These are phyloP conservation scores for Nannizziopsis barbatae DNA, from an alignment of 2,329 filamentous ascomycete genomes.

Conservation along the genomic window DNA sequence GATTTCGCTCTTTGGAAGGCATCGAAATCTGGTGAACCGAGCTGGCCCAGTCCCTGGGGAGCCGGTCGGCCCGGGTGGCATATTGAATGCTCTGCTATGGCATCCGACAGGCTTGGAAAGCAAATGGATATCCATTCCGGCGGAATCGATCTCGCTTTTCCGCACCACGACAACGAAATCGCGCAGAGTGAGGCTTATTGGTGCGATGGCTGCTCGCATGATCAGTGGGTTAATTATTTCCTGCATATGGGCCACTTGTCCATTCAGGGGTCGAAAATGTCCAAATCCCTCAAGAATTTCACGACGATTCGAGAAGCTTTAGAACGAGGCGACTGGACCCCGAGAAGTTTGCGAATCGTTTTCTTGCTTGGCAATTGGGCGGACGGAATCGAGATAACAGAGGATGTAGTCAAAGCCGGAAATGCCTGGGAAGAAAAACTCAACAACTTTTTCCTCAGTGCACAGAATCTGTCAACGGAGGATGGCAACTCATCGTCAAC, in stretches of 20 bases:
- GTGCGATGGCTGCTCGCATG: slow-evolving; percentile 36
- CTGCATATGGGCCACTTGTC: slow-evolving; percentile 87
- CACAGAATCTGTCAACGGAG: slow-evolving; percentile 41
- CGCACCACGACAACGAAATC: slow-evolving; percentile 86
- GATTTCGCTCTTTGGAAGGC: slow-evolving; percentile 95
- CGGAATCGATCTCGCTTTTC: slow-evolving; percentile 81
- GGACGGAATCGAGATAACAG: slow-evolving; percentile 81
- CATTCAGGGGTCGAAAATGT: slow-evolving; percentile 90
- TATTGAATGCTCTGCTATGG: slow-evolving; percentile 95
- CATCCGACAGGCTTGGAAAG: slow-evolving; percentile 71
- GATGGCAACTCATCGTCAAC: slow-evolving; percentile 20
- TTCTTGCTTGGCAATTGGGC: slow-evolving; percentile 85
- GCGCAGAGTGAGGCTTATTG: slow-evolving; percentile 85
- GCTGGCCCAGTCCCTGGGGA: slow-evolving; percentile 82
- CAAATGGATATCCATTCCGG: slow-evolving; percentile 89
- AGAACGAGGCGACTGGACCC: slow-evolving; percentile 56
- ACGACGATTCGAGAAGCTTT: slow-evolving; percentile 83
- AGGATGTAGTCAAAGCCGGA: slow-evolving; percentile 64
- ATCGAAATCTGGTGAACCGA: slow-evolving; percentile 82
- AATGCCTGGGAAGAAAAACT: slow-evolving; percentile 70
- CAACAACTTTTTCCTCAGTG: slow-evolving; percentile 57
- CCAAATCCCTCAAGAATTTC: slow-evolving; percentile 91
- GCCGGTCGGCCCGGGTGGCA: slow-evolving; percentile 87
- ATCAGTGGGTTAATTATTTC: slow-evolving; percentile 91
- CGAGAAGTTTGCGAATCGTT: slow-evolving; percentile 68